phyloP scores from a whole-genome alignment of 2,329 filamentous ascomycete genomes.

The Acrodontium crateriforme region DNA sequence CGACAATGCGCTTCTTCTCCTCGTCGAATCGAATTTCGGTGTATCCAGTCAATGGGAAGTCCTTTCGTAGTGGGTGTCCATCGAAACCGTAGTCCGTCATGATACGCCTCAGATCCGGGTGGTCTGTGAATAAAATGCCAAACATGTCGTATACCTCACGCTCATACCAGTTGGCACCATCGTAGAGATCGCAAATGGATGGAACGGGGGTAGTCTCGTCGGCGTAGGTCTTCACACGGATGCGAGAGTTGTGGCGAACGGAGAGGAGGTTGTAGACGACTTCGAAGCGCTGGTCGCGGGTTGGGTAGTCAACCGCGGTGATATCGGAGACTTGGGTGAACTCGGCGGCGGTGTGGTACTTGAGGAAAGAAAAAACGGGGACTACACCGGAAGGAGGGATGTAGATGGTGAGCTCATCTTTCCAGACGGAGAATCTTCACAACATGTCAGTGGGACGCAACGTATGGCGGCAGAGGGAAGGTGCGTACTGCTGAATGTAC shows the following conservation, averaged over 20 bases:
- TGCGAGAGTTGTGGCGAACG: conserved; percentile 89
- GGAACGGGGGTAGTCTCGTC: conserved; percentile 91
- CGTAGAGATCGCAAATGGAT: conserved; percentile 71
- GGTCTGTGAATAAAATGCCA: conserved; percentile 88
- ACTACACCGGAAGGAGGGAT: conserved; percentile 79
- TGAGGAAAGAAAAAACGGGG: conserved; percentile 86
- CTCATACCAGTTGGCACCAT: conserved; percentile 98
- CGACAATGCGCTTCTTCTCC: conserved; percentile 99
- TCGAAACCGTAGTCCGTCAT: conserved; percentile 99
- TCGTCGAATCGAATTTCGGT: conserved; percentile 97
- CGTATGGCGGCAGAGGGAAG: background rate
- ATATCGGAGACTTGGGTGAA: conserved; percentile 89
- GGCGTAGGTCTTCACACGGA: conserved; percentile 96
- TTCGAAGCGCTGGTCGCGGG: conserved; percentile 89
- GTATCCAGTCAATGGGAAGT: conserved; percentile 95
- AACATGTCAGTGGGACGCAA: conserved; percentile 2
- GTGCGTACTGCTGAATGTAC: conserved; percentile 74
- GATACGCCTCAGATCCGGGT: conserved; percentile 91
- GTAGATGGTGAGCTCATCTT: conserved; percentile 72
- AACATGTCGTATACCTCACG: conserved; percentile 96
- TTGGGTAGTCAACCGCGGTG: conserved; percentile 91
- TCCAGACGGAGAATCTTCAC: conserved; percentile 84
- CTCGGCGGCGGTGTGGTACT: conserved; percentile 94
- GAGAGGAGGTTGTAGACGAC: conserved; percentile 95
- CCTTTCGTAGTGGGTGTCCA: conserved; percentile 90